phyloP scores from a whole-genome alignment of 441 rosid species.

The Breynia disticha region DNA sequence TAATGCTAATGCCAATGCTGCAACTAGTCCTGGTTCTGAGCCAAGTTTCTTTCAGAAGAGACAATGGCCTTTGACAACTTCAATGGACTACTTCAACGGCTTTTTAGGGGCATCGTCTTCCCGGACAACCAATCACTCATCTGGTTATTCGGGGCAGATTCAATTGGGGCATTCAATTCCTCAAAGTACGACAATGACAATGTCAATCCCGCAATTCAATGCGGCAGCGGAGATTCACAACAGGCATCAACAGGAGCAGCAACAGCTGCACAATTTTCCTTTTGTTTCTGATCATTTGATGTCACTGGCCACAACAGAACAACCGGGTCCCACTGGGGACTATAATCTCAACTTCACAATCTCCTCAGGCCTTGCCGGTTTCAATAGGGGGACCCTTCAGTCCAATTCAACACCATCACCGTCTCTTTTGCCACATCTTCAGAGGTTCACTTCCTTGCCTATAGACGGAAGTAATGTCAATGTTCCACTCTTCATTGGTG shows the following conservation, averaged over 20 bases:
- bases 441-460: slow-evolving; percentile 61
- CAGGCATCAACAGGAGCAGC: slow-evolving; percentile 31
- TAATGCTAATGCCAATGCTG: slow-evolving; percentile 9
- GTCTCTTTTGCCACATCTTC: slow-evolving; percentile 56
- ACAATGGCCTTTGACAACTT: slow-evolving; percentile 34
- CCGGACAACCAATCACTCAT: slow-evolving; percentile 23
- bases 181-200: slow-evolving; percentile 21
- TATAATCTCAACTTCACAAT: slow-evolving; percentile 75
- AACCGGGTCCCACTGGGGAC: slow-evolving; percentile 24
- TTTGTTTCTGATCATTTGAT: slow-evolving; percentile 72
- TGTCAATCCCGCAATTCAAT: slow-evolving; percentile 36
- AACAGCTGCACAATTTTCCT: slow-evolving; percentile 66
- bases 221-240: slow-evolving; percentile 34
- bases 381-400: slow-evolving; percentile 99
- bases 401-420: slow-evolving; percentile 84
- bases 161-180: slow-evolving; percentile 38
- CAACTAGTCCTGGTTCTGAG: slow-evolving; percentile 21
- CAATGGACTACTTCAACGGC: slow-evolving; percentile 67
- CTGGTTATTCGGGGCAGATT: slow-evolving; percentile 54
- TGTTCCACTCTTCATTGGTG: slow-evolving; percentile 59
- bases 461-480: slow-evolving; percentile 49
- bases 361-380: slow-evolving; percentile 79
- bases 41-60: slow-evolving; percentile 33
- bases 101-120: slow-evolving; percentile 37
- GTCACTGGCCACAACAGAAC: slow-evolving; percentile 35